Conservation (phyloP, 805 yeast species). For the Jamesozyma spencerorum region DNA sequence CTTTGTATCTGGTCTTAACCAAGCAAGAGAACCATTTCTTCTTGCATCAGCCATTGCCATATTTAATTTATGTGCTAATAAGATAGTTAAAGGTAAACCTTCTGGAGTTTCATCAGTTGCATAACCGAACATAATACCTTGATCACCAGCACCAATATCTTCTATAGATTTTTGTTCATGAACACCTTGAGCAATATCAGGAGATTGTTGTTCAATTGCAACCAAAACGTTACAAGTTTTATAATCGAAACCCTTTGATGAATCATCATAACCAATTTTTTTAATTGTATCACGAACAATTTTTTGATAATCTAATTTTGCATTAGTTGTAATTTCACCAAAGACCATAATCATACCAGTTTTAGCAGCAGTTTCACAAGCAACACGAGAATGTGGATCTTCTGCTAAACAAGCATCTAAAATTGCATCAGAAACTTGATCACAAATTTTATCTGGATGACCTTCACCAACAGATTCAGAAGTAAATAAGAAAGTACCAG, state of each 20-base stretch:
- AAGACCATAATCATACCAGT: conserved; percentile 99
- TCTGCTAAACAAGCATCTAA: conserved; percentile 92
- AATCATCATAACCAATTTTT: conserved; percentile 94
- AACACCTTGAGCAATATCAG: conserved; percentile 98
- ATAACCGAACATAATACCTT: conserved; percentile 99
- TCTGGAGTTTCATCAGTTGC: conserved; percentile 99
- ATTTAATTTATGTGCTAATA: conserved; percentile 92
- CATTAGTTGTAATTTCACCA: conserved; percentile 98
- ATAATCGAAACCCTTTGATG: conserved; percentile 96
- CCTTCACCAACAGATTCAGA: conserved; percentile 93
- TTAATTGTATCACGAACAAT: conserved; percentile 96
- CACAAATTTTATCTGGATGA: conserved; percentile 94
- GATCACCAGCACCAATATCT: conserved; percentile 99
- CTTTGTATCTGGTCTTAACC: conserved; percentile 99
- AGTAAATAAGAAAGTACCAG: conserved; percentile 51
- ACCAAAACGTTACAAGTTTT: conserved; percentile 98
- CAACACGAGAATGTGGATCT: conserved; percentile 97
- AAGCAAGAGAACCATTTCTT: conserved; percentile 85
- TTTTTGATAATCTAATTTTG: conserved; percentile 91
- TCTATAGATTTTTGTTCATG: conserved; percentile 93
- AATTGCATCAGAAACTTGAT: conserved; percentile 97
- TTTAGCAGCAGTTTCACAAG: conserved; percentile 98
- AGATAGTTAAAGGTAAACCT: conserved; percentile 87
- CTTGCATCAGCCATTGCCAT: conserved; percentile 95
- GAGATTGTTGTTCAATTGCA: conserved; percentile 98